A percentile compares a stretch with the other conserved stretches of the same genome.
Conservation (phyloP, 75 land plant species). For the Ceratopteris richardii region DNA sequence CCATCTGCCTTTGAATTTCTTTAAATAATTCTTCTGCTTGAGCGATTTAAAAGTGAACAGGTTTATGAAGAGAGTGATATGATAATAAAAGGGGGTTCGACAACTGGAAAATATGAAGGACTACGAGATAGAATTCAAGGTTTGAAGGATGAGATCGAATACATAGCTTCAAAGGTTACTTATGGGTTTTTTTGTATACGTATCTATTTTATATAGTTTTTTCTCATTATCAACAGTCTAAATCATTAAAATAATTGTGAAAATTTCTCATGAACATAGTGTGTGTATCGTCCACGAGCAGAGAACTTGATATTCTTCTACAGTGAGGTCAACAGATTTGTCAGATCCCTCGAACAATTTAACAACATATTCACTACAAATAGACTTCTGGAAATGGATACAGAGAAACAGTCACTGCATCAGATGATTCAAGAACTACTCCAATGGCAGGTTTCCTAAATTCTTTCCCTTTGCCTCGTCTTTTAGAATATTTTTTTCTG, state of each 20-base stretch:
- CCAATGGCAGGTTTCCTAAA: constrained; percentile 45
- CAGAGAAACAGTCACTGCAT: background rate
- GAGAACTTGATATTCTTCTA: constrained; percentile 28
- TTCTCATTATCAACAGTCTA: constrained; percentile 1
- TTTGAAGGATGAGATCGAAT: constrained; percentile 34
- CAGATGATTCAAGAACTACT: constrained; percentile 10
- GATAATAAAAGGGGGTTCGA: constrained; percentile 36
- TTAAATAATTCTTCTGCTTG: too few relatives aligned
- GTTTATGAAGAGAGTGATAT: constrained; percentile 61
- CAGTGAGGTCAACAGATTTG: constrained; percentile 29
- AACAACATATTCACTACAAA: background rate
- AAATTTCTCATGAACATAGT: constrained; percentile 13
- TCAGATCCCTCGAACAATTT: constrained; percentile 10
- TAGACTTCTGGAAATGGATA: constrained; percentile 8
- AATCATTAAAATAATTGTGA: background rate
- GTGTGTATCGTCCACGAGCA: constrained; percentile 50
- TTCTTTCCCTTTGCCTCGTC: background rate
- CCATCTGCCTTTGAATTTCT: too few relatives aligned
- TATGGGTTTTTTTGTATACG: background rate
- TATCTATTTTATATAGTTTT: constrained; percentile 1
- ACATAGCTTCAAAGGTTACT: constrained; percentile 36
- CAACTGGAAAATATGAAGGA: constrained; percentile 14
- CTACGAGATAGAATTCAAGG: constrained; percentile 11
- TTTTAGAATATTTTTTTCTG: too few relatives aligned
- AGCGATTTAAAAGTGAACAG: too few relatives aligned